Conservation (phyloP, 1,139 yeast species). For the Kazachstania sp. region DNA sequence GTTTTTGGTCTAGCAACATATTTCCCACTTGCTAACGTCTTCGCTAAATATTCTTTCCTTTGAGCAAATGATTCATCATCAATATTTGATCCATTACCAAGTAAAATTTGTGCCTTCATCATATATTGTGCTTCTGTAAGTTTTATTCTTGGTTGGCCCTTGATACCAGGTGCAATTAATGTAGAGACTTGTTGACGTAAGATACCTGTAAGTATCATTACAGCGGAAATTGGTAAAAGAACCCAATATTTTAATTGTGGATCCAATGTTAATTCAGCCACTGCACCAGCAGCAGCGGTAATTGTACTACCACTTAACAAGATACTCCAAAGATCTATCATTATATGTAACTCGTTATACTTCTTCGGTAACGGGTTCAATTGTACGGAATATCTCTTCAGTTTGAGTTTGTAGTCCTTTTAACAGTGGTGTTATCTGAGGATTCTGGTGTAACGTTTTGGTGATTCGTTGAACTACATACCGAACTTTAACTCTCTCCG, state of each 20-base stretch:
- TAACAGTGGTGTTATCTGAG: no score
- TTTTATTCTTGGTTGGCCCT: slow-evolving; percentile 43
- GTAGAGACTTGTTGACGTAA: slow-evolving; percentile 61
- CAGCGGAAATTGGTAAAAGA: slow-evolving; percentile 75
- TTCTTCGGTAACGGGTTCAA: background rate
- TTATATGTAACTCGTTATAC: background rate
- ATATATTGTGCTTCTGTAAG: slow-evolving; percentile 54
- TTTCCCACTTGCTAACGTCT: slow-evolving; percentile 24
- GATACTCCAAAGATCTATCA: slow-evolving; percentile 2
- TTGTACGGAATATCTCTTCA: background rate
- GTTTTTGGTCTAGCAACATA: slow-evolving; percentile 32
- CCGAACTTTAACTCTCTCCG: no score
- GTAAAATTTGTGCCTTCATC: slow-evolving; percentile 46
- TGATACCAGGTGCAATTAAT: slow-evolving; percentile 51
- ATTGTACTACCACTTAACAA: slow-evolving; percentile 4
- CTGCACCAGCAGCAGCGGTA: slow-evolving; percentile 20
- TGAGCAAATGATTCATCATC: slow-evolving; percentile 29
- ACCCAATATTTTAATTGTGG: slow-evolving; percentile 88
- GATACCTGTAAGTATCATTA: slow-evolving; percentile 87
- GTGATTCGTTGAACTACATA: no score
- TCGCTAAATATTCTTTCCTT: slow-evolving; percentile 24
- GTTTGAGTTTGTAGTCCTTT: background rate
- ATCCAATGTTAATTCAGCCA: slow-evolving; percentile 57
- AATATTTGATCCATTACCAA: slow-evolving; percentile 46
- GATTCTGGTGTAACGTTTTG: no score